These are phyloP conservation scores for Kingdonia uniflora DNA, from an alignment of 164 flowering plant species.

Conservation along the genomic window DNA sequence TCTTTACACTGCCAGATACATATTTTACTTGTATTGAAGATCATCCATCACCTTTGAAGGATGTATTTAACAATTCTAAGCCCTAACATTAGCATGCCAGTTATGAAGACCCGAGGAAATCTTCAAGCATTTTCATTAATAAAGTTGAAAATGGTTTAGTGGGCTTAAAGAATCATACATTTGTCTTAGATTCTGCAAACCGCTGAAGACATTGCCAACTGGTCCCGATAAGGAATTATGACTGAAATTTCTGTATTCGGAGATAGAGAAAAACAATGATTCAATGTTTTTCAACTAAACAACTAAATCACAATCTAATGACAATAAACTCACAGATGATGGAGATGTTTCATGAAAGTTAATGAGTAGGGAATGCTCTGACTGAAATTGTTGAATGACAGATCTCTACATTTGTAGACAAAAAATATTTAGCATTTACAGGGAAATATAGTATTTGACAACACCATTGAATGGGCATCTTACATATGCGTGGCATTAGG, in stretches of 20 bases:
- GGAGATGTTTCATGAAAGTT: slow-evolving; percentile 31
- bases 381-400: slow-evolving; percentile 53
- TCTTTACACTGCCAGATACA: too few relatives aligned
- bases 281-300: background rate
- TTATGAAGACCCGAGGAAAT: background rate
- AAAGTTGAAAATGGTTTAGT: too few relatives aligned
- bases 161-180: slow-evolving; percentile 36
- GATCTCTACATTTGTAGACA: slow-evolving; percentile 37
- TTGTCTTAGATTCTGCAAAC: slow-evolving; percentile 38
- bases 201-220: slow-evolving; percentile 58
- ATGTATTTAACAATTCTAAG: too few relatives aligned
- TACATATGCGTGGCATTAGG: slow-evolving; percentile 64
- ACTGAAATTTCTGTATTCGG: slow-evolving; percentile 60
- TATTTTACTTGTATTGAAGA: too few relatives aligned
- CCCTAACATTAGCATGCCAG: background rate
- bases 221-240: slow-evolving; percentile 66
- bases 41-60: too few relatives aligned
- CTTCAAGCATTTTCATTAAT: background rate
- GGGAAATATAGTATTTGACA: background rate
- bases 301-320: slow-evolving; percentile 38
- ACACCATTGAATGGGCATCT: slow-evolving; percentile 10
- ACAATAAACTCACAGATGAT: slow-evolving; percentile 60
- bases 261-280: slow-evolving; percentile 4
- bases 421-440: background rate
- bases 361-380: slow-evolving; percentile 48